Conservation (phyloP, 495 filamentous ascomycete genomes). For the Chlorociboria aeruginascens region DNA sequence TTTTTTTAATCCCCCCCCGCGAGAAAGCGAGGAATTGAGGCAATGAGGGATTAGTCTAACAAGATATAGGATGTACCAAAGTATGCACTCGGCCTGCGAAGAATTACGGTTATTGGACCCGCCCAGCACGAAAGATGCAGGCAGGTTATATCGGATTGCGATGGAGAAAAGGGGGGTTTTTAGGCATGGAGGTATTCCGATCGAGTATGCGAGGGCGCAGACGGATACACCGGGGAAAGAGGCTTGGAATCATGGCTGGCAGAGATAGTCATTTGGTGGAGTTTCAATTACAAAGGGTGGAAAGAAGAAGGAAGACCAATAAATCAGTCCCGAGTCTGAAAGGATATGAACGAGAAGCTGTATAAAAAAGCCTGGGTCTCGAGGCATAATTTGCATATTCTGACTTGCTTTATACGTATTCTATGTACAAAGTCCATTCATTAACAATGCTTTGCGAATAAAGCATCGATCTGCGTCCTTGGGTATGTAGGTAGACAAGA, state of each 20-base stretch:
- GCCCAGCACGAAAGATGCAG: conserved; percentile 45
- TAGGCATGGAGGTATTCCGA: conserved; percentile 50
- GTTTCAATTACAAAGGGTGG: background rate
- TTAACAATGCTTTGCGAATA: conserved; percentile 1
- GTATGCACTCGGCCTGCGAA: conserved; percentile 71
- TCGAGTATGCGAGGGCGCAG: conserved; percentile 80
- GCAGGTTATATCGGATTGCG: conserved; percentile 69
- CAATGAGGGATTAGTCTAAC: background rate
- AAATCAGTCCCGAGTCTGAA: background rate
- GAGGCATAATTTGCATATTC: background rate
- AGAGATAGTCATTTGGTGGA: conserved; percentile 14
- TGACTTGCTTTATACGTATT: conserved; percentile 9
- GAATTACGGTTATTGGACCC: conserved; percentile 54
- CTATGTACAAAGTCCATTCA: conserved; percentile 11
- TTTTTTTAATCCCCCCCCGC: background rate
- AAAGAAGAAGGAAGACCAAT: background rate
- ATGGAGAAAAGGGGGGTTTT: conserved; percentile 79
- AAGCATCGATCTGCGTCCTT: conserved; percentile 4
- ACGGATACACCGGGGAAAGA: conserved; percentile 60
- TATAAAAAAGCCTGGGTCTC: background rate
- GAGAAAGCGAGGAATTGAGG: too few species aligned
- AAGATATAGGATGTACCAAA: conserved; percentile 45
- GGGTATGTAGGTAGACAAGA: conserved; percentile 12
- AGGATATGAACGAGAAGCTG: background rate
- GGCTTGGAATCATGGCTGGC: conserved; percentile 74